Evolutionary conservation across 345 rosid genomes (phyloP), one percentile per base, ranked within the genome.

Genomic region (Syzygium aromaticum): DNA sequence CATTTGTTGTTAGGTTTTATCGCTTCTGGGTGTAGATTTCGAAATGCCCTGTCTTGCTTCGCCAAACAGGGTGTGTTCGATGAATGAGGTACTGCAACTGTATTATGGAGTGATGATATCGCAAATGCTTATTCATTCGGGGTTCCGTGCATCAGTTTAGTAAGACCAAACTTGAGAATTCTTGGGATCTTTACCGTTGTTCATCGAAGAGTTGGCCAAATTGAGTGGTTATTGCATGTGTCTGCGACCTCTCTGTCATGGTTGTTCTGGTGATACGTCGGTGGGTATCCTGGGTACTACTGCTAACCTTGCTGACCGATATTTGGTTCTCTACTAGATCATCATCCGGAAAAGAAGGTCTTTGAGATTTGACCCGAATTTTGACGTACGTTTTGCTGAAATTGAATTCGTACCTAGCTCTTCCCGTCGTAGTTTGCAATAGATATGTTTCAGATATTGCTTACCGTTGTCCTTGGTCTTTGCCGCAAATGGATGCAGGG

Each of bases 401-500:
- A 38, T 73, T 73, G 49, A 73, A 38, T 38, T 27, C 82, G 2
- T 73, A 4, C 49, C 27, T 73, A n/a, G 82, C 43, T 73, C 49
- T 73, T 22, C 82, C 25, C 49, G 25, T 73, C 27, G 11, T 19
- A 38, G 82, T 2, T 10, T 21, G 2, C 43, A 11, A 38, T 73
- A 19, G 19, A 11, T 21, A 38, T 73, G 6, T 10, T 10, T 22
- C 14, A 21, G 49, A 21, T 73, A 40, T 73, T 33, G 49, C 49
- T 73, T 5, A 73, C 82, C 14, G 82, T 21, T 19, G 86, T 33
- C 15, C 27, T 11, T 46, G 51, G 38, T 30, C 27, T 87, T 33
- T 88, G 52, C 77, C 40, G 61, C 53, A 63, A 54, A 9, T 23
- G 86, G 49, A 73, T 84, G 91, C 92, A 96, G 98, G 99, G 99